These are phyloP conservation scores for Exophiala sp. DNA, from an alignment of 2,329 filamentous ascomycete genomes.

Conservation along the genomic window DNA sequence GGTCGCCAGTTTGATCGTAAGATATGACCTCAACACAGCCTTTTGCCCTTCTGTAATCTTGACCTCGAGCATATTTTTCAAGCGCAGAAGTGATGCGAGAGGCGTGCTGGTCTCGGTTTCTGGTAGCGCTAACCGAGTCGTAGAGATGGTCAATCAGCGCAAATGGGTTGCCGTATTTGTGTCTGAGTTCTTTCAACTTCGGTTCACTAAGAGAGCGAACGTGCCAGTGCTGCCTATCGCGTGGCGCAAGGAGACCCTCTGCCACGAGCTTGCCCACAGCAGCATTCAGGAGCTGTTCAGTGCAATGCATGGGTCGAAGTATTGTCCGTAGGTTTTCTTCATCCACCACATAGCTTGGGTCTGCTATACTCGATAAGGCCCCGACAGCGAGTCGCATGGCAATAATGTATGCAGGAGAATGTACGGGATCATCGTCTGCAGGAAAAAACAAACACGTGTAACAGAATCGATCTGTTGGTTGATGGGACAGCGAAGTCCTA, in stretches of 20 bases:
- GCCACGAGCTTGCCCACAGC: conserved; percentile 3
- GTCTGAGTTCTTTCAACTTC: conserved; percentile 2
- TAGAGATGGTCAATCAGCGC: conserved; percentile 11
- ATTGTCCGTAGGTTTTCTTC: conserved; percentile 1
- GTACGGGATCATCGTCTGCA: neutral
- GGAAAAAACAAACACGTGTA: conserved; percentile 20
- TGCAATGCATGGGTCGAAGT: conserved; percentile 4
- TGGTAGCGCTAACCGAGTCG: neutral
- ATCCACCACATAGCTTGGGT: conserved; percentile 1
- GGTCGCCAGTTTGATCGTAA: conserved; percentile 8
- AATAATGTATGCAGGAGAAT: conserved; percentile 8
- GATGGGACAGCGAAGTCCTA: neutral
- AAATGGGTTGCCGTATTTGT: conserved; percentile 6
- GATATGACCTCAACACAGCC: conserved; percentile 4
- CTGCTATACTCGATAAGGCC: conserved; percentile 2
- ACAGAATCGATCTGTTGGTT: conserved; percentile 12
- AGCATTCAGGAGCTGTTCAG: neutral
- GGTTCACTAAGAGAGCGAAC: conserved; percentile 1
- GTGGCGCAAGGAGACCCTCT: conserved; percentile 5
- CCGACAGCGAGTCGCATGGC: conserved; percentile 6
- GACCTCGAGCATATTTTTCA: conserved; percentile 8
- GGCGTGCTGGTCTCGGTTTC: neutral
- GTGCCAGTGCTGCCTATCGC: neutral
- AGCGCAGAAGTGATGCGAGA: neutral
- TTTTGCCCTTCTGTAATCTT: conserved; percentile 9